A percentile compares a stretch with the other conserved stretches of the same genome.
Evolutionary conservation across 176 grass and related monocot genomes (phyloP).

Genomic region (Echinochloa phyllopogon): DNA sequence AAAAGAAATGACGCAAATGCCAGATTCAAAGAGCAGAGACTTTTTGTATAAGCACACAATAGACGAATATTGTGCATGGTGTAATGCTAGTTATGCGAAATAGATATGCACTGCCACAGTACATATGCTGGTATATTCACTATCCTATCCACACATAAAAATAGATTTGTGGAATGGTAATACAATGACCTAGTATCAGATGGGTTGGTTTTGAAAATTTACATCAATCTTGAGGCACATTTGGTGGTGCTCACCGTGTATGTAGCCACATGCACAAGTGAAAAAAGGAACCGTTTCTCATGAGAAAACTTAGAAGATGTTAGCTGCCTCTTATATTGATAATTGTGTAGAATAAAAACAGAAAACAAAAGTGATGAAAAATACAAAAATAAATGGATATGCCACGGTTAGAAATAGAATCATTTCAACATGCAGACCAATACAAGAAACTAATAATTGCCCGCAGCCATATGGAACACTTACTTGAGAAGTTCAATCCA

Average conservation of each 20-base stretch:
- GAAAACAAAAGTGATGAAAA: neutral
- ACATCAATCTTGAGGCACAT: neutral
- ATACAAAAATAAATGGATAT: constrained; percentile 15
- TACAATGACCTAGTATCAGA: neutral
- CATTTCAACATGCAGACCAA: constrained; percentile 2
- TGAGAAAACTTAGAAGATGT: neutral
- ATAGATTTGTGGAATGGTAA: neutral
- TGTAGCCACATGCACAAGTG: neutral
- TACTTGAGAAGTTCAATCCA: constrained; percentile 96
- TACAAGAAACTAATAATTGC: neutral
- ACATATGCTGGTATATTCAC: neutral
- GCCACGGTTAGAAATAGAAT: neutral
- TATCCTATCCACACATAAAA: neutral
- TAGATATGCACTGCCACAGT: neutral
- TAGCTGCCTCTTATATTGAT: neutral
- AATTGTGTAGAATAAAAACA: constrained; percentile 4
- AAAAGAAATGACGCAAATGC: neutral
- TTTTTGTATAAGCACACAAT: constrained; percentile 11
- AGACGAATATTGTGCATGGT: neutral
- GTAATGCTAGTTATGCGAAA: neutral
- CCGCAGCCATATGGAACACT: constrained; percentile 5
- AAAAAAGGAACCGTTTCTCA: neutral
- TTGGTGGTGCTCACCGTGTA: neutral
- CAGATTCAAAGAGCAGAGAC: neutral
- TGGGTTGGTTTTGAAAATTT: neutral